These are phyloP conservation scores for Phytophthora rubi DNA, from an alignment of 352 stramenopile species.

Conservation along the genomic window DNA sequence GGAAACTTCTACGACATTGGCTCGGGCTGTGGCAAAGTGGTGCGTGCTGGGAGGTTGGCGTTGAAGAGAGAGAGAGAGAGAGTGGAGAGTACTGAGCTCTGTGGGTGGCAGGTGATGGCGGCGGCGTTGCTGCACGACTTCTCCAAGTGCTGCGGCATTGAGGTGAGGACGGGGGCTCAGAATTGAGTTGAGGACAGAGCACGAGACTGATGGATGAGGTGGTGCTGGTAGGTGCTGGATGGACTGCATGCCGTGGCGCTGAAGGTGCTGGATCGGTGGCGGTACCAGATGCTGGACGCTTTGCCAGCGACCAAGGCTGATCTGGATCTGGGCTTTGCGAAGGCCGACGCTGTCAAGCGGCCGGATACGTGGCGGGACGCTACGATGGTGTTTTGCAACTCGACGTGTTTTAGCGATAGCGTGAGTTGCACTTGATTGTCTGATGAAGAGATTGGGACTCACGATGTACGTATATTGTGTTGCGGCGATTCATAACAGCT, in stretches of 20 bases:
- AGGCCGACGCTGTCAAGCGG: constrained; percentile 52
- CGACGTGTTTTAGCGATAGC: constrained; percentile 75
- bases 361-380: constrained; percentile 61
- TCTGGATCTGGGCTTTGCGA: constrained; percentile 63
- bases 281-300: constrained; percentile 65
- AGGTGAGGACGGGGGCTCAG: constrained; percentile 28
- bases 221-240: constrained; percentile 46
- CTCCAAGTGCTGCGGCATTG: constrained; percentile 67
- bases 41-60: constrained; percentile 24
- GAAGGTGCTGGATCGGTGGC: constrained; percentile 70
- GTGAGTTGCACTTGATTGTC: constrained; percentile 25
- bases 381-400: constrained; percentile 72
- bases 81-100: background rate
- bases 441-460: background rate
- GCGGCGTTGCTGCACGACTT: constrained; percentile 71
- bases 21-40: constrained; percentile 77
- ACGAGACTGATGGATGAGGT: background rate
- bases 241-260: constrained; percentile 65
- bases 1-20: constrained; percentile 78
- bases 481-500: constrained; percentile 20
- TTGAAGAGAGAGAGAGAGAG: background rate
- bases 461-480: background rate
- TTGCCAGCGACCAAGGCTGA: constrained; percentile 57
- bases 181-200: background rate
- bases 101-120: constrained; percentile 49